phyloP scores from a whole-genome alignment of 495 filamentous ascomycete genomes.

The Poronia punctata region DNA sequence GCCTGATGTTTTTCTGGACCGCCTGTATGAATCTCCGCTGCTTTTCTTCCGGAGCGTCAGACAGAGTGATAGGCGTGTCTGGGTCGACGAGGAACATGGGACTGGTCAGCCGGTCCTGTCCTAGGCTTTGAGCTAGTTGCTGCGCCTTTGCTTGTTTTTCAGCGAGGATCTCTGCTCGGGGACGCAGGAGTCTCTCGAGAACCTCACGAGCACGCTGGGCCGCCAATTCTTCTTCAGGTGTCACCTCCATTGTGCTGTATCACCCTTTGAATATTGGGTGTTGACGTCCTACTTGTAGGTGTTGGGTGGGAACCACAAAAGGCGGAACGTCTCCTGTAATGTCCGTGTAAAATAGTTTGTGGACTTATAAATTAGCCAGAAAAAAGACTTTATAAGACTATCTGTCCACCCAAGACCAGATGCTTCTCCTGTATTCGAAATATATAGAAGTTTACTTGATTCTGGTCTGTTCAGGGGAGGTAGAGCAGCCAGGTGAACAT shows the following conservation, averaged over 20 bases:
- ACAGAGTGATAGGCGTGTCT: conserved; percentile 13
- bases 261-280: too few species aligned
- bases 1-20: conserved; percentile 50
- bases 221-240: conserved; percentile 12
- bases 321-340: too few species aligned
- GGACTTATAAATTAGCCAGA: too few species aligned
- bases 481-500: too few species aligned
- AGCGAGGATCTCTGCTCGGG: conserved; percentile 27
- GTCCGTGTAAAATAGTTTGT: too few species aligned
- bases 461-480: too few species aligned
- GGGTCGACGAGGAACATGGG: conserved; percentile 34
- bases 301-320: too few species aligned
- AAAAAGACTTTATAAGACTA: too few species aligned
- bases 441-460: too few species aligned
- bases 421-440: too few species aligned
- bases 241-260: conserved; percentile 1
- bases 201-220: conserved; percentile 16
- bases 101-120: conserved; percentile 17
- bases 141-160: conserved; percentile 25
- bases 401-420: too few species aligned
- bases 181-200: conserved; percentile 25
- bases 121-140: conserved; percentile 23
- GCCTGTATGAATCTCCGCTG: conserved; percentile 51
- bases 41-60: conserved; percentile 21
- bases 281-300: too few species aligned